Conservation (phyloP, 176 grass and related monocot species). For the Oryza officinalis region DNA sequence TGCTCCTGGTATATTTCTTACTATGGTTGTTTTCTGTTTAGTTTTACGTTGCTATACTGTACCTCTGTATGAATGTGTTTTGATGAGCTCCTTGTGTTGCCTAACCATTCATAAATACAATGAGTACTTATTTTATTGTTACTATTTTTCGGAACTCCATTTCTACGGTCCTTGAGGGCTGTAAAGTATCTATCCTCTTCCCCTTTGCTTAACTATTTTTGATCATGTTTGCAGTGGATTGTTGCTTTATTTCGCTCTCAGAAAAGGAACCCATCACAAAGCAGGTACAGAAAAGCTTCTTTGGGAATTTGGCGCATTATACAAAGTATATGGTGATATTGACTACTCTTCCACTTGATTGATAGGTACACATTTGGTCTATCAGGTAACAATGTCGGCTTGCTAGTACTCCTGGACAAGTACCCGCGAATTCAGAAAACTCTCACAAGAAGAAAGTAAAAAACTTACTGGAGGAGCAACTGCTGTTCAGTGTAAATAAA, state of each 20-base stretch:
- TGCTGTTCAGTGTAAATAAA: constrained; percentile 50
- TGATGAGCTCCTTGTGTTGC: not conserved
- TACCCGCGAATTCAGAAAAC: constrained; percentile 61
- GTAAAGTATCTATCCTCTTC: not conserved
- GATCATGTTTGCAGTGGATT: constrained; percentile 55
- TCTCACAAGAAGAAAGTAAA: constrained; percentile 41
- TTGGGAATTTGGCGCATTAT: constrained; percentile 10
- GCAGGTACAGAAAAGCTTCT: constrained; percentile 45
- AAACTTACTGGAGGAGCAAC: constrained; percentile 11
- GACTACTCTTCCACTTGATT: constrained; percentile 31
- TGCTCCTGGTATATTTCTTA: not conserved
- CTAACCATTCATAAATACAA: not conserved
- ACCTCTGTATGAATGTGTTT: constrained; percentile 1
- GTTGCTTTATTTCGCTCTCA: constrained; percentile 44
- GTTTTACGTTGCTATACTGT: not conserved
- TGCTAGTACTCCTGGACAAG: constrained; percentile 84
- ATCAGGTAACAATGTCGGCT: constrained; percentile 73
- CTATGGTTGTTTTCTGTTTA: not conserved
- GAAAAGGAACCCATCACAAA: constrained; percentile 60
- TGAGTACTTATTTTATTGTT: not conserved
- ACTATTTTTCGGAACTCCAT: not conserved
- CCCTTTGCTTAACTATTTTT: constrained; percentile 3
- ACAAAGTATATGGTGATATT: constrained; percentile 31
- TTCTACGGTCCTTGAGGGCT: not conserved
- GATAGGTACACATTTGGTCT: constrained; percentile 79